These are phyloP conservation scores for Wilcoxina mikolae DNA, from an alignment of 495 filamentous ascomycete species.

Conservation along the genomic window DNA sequence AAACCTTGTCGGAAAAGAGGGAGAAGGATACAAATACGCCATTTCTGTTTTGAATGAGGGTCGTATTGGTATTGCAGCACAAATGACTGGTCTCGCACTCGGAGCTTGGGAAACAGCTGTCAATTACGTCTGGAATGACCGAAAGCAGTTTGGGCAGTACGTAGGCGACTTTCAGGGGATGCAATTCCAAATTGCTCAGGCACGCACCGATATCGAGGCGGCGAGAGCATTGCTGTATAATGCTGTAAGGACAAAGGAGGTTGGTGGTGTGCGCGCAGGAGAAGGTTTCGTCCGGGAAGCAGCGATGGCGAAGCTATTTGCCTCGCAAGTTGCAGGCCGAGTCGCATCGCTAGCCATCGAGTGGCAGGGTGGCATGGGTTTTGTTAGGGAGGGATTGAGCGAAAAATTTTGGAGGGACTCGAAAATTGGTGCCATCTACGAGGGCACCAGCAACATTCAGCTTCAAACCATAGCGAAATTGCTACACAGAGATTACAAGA, in stretches of 20 bases:
- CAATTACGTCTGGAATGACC: conserved; percentile 89
- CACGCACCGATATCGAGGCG: conserved; percentile 82
- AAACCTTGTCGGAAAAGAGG: conserved; percentile 75
- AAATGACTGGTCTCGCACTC: conserved; percentile 94
- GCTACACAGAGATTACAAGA: conserved; percentile 78
- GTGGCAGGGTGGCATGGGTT: conserved; percentile 98
- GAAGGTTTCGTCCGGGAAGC: conserved; percentile 80
- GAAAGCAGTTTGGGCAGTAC: conserved; percentile 85
- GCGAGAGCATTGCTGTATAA: conserved; percentile 91
- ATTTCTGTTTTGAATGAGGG: conserved; percentile 95
- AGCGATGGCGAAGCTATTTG: conserved; percentile 95
- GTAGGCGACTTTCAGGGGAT: conserved; percentile 97
- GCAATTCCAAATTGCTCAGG: conserved; percentile 96
- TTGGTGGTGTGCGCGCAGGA: conserved; percentile 36
- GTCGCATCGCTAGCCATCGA: conserved; percentile 80
- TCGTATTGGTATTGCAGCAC: conserved; percentile 90
- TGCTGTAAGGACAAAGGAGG: conserved; percentile 94
- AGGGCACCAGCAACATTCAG: conserved; percentile 69
- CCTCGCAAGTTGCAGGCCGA: conserved; percentile 79
- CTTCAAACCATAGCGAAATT: conserved; percentile 87
- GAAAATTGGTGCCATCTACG: conserved; percentile 98
- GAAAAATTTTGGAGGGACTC: conserved; percentile 98
- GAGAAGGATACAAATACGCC: conserved; percentile 93
- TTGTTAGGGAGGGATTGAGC: conserved; percentile 87
- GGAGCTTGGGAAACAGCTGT: conserved; percentile 95